Evolutionary conservation across 2,329 filamentous ascomycete species (phyloP), one percentile per base, ranked within the genome.

Genomic region (Fusarium floridanum): DNA sequence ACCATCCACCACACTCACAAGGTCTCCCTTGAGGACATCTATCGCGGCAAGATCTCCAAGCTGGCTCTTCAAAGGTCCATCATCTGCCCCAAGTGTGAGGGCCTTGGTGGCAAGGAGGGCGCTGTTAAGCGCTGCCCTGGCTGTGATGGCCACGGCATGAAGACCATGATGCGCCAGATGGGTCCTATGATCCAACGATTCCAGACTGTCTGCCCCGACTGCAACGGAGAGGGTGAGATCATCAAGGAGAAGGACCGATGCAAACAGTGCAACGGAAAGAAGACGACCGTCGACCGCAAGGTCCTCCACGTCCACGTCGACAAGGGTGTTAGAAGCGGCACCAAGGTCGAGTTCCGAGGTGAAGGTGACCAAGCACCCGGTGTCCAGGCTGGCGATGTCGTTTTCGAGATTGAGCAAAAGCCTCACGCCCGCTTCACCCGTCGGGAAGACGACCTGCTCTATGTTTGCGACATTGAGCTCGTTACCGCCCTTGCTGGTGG

Each of bases 111-210:
- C 77, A 99, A 99, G 88, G 96, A 98, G 76, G 97, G 97, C 75
- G 94, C 97, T n/a, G 96, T 98, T 76, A 96, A 95, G 87, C 94
- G 93, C 80, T 99, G 97, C 85, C 82, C 91, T 45, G 94, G 95
- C 81, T 99, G 97, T 84, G 95, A 97, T 80, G 97, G 97, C 76
- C 91, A 93, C 75, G 97, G 97, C 85, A 98, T 98, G 94, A 98
- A 98, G 93, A 98, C 94, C 45, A 98, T 99, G 96, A 98, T 99
- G 97, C 94, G 97, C 83, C 97, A 99, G 86, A 98, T 99, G 95
- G 97, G 97, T 61, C 97, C 97, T 70, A 99, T 99, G 97, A 98
- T 99, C 79, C 97, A 99, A 87, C 94, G 97, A 68, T 99, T 99
- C 91, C 97, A 99, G 89, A 98, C 96, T 34, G 95, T 98, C 79